These are phyloP conservation scores for Gossypium mustelinum DNA, from an alignment of 345 rosid genomes.

Conservation along the genomic window DNA sequence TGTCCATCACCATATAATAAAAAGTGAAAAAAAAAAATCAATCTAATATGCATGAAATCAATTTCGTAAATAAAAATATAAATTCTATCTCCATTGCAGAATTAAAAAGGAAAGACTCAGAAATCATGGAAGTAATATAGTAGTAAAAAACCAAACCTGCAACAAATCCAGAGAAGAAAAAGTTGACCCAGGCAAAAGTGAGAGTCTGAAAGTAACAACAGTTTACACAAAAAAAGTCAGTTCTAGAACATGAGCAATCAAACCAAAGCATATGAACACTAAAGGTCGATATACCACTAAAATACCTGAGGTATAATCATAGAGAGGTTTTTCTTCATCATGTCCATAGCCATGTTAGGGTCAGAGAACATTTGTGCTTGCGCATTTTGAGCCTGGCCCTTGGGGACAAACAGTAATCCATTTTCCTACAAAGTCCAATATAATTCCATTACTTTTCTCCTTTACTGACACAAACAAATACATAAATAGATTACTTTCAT, in stretches of 20 bases:
- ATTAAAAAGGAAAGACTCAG: background rate
- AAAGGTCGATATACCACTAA: background rate
- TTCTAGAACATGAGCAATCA: conserved; percentile 10
- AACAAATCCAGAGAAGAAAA: conserved; percentile 98
- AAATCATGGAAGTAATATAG: background rate
- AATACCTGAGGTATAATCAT: conserved; percentile 97
- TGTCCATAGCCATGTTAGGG: conserved; percentile 99
- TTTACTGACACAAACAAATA: background rate
- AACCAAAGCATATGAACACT: background rate
- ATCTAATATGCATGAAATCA: background rate
- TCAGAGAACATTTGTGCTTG: conserved; percentile 99
- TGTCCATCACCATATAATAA: background rate
- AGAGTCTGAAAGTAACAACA: conserved; percentile 61
- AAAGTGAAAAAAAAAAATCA: background rate
- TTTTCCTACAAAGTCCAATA: conserved; percentile 58
- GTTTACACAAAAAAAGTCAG: conserved; percentile 16
- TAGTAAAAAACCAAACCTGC: conserved; percentile 53
- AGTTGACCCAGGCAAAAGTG: conserved; percentile 99
- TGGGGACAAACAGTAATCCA: conserved; percentile 82
- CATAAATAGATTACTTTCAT: background rate
- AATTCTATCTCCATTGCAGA: background rate
- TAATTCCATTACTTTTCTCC: background rate
- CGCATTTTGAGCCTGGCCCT: conserved; percentile 70
- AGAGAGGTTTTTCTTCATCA: conserved; percentile 99
- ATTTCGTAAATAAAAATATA: background rate